Conservation (phyloP, 306 rosid species). For the Trifolium dubium region DNA sequence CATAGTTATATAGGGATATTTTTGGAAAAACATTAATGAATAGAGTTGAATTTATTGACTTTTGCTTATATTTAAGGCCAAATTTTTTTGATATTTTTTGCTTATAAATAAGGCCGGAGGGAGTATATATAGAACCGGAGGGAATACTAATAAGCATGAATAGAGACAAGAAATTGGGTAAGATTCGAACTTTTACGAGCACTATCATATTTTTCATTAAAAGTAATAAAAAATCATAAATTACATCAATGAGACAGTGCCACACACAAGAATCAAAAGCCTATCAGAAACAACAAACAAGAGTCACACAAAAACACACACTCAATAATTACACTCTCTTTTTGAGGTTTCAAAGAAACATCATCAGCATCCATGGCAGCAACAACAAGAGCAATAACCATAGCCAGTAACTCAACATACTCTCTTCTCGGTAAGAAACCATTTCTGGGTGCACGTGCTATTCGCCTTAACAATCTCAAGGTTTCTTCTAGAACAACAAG, state of each 20-base stretch:
- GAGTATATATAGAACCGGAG: too few species aligned
- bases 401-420: conserved; percentile 56
- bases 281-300: conserved; percentile 41
- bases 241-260: conserved; percentile 8
- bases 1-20: too few species aligned
- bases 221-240: background rate
- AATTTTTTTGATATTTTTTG: too few species aligned
- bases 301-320: background rate
- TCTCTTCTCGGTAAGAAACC: conserved; percentile 52
- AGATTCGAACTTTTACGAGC: too few species aligned
- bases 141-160: too few species aligned
- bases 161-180: too few species aligned
- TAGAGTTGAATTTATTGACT: too few species aligned
- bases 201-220: too few species aligned
- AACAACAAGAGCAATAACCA: conserved; percentile 71
- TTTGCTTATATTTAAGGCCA: too few species aligned
- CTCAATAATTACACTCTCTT: background rate
- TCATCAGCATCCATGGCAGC: conserved; percentile 70
- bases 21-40: too few species aligned
- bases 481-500: conserved; percentile 40
- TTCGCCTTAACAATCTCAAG: conserved; percentile 45
- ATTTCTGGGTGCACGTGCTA: conserved; percentile 31
- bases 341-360: too few species aligned
- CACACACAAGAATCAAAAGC: conserved; percentile 29
- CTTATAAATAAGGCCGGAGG: too few species aligned